These are phyloP conservation scores for Elasticomyces elasticus DNA, from an alignment of 495 filamentous ascomycete species.

Conservation along the genomic window DNA sequence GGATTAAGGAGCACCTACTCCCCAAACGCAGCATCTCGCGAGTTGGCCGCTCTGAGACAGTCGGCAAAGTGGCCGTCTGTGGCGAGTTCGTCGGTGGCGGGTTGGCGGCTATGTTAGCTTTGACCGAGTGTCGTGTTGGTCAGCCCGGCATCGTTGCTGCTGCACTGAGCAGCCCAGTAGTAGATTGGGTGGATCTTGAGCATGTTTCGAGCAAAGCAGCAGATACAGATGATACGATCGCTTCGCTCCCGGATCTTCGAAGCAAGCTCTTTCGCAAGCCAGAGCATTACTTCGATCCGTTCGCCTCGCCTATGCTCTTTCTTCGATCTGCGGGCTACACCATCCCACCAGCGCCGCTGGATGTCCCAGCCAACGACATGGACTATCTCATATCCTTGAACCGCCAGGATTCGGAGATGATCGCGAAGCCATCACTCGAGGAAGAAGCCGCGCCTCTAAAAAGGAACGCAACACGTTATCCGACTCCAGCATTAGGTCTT, in stretches of 20 bases:
- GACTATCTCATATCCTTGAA: constrained; percentile 3
- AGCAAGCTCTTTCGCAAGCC: constrained; percentile 39
- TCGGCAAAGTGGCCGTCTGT: constrained; percentile 36
- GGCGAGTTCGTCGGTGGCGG: constrained; percentile 48
- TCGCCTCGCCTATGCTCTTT: constrained; percentile 50
- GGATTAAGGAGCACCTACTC: constrained; percentile 32
- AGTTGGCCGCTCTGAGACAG: constrained; percentile 4
- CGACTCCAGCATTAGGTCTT: constrained; percentile 6
- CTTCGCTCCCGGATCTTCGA: constrained; percentile 33
- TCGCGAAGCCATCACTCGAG: not conserved
- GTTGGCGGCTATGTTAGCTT: constrained; percentile 47
- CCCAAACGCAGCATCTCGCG: constrained; percentile 8
- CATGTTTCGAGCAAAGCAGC: constrained; percentile 4
- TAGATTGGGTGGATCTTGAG: constrained; percentile 34
- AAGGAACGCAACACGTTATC: constrained; percentile 8
- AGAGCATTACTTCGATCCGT: constrained; percentile 47
- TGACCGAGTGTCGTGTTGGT: constrained; percentile 44
- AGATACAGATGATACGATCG: constrained; percentile 24
- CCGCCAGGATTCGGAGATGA: not conserved
- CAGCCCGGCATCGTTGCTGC: constrained; percentile 30
- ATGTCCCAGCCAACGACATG: constrained; percentile 5
- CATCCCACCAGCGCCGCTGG: constrained; percentile 24
- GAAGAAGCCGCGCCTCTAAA: not conserved
- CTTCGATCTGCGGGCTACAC: constrained; percentile 42
- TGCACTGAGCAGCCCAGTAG: constrained; percentile 34